Base-by-base conservation (phyloP, 2,329 filamentous ascomycete genomes). In the Colletotrichum tropicale region DNA sequence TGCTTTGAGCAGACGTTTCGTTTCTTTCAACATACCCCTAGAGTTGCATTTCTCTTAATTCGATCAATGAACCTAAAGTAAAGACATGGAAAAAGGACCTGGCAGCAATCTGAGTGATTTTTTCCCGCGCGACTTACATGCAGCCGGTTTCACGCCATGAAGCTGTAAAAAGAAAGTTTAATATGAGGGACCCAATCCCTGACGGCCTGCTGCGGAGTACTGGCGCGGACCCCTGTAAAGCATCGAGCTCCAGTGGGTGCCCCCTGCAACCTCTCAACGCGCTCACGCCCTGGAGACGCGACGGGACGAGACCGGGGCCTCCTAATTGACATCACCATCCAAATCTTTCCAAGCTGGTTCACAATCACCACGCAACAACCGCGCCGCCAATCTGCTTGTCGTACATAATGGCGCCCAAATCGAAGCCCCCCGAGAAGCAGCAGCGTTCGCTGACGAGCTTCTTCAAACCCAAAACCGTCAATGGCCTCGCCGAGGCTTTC, bases 391-490 rank as follows among this genome's bases (percentile, higher is more conserved):
- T 15, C 12, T 24, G n/a, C 56, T 28, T 15, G 1, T 15, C 12
- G 12, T 68, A 21, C 24, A n/a, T 15, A 15, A 76, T 76, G 74
- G 71, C 71, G 55, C 74, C 74, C 3, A 75, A 76, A 8, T 62
- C 71, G 5, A 87, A 87, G 67, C 78, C 86, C 0, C 79, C 85
- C 32, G 86, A 83, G 70, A 94, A 94, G 84, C 94, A 93, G 80
- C 95, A 98, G 82, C 91, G 93, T 78, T 95, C 95, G 1, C 93
- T 98, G 76, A 97, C 95, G 5, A 96, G 93, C 81, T 98, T 98
- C 85, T 98, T 98, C 83, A 91, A 92, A 1, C 92, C 91, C 16
- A 93, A 90, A 77, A 86, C 90, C 15, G 82, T 85, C 81, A 90
- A 89, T 82, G 87, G 86, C 73, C 79, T 87, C 28, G 80, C 83